phyloP scores from a whole-genome alignment of 2,329 filamentous ascomycete genomes.

The Camillea tinctor region DNA sequence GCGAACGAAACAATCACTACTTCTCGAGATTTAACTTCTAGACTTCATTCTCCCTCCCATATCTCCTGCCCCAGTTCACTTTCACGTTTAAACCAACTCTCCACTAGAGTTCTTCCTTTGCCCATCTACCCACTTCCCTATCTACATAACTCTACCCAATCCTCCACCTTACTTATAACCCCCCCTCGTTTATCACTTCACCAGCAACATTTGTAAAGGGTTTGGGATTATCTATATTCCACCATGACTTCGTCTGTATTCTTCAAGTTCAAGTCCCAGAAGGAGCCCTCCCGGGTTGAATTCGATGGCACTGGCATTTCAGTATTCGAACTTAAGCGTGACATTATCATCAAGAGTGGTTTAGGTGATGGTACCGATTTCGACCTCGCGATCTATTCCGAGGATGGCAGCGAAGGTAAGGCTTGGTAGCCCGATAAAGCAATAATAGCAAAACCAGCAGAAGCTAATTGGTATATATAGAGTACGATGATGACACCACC shows the following conservation, averaged over 20 bases:
- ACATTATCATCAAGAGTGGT: constrained; percentile 93
- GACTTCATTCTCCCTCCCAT: constrained; percentile 1
- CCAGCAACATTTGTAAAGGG: constrained; percentile 11
- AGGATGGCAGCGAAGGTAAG: constrained; percentile 86
- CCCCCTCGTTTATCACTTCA: background rate
- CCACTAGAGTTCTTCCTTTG: too few relatives aligned
- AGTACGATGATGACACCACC: constrained; percentile 97
- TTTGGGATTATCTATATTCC: constrained; percentile 27
- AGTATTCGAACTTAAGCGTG: constrained; percentile 97
- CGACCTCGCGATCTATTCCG: constrained; percentile 89
- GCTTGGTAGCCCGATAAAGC: constrained; percentile 32
- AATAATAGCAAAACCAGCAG: background rate
- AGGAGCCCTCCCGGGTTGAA: constrained; percentile 88
- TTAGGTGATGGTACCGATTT: constrained; percentile 96
- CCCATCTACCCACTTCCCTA: background rate
- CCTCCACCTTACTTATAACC: background rate
- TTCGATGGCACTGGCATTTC: constrained; percentile 98
- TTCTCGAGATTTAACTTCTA: constrained; percentile 13
- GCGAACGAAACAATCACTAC: constrained; percentile 11
- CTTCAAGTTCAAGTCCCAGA: constrained; percentile 99
- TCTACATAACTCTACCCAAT: constrained; percentile 9
- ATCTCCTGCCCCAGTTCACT: background rate
- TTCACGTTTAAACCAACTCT: too few relatives aligned
- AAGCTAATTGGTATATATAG: constrained; percentile 47
- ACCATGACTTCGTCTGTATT: constrained; percentile 96